A percentile compares a stretch with the other conserved stretches of the same genome.
phyloP scores from a whole-genome alignment of 169 alveolate genomes.

The Sarcocystis neurona region DNA sequence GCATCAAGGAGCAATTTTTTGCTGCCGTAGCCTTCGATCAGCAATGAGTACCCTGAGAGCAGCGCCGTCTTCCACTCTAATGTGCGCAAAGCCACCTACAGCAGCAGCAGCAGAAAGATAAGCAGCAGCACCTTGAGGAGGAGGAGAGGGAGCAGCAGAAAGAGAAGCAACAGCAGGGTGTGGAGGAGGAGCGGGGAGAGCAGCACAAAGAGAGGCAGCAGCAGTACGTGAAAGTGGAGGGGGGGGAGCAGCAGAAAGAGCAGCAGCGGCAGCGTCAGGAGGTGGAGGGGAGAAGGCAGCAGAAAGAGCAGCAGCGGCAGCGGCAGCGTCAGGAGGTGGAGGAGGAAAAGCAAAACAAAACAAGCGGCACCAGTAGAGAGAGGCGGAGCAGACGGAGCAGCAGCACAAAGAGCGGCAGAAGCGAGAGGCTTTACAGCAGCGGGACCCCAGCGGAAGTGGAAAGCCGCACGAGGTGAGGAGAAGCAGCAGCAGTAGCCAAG shows the following conservation, averaged over 20 bases:
- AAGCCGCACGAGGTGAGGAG: too few species aligned
- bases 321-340: too few species aligned
- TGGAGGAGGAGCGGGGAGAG: not conserved
- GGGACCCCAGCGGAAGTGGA: too few species aligned
- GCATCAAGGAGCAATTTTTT: conserved; percentile 41
- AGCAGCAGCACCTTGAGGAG: not conserved
- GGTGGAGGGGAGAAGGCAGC: too few species aligned
- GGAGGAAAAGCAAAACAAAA: too few species aligned
- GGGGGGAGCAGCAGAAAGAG: not conserved
- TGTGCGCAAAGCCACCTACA: conserved; percentile 38
- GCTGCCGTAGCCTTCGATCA: conserved; percentile 61
- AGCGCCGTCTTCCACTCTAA: conserved; percentile 56
- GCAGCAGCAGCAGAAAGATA: not conserved
- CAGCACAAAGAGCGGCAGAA: too few species aligned
- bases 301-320: too few species aligned
- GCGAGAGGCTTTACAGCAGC: too few species aligned
- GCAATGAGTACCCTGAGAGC: conserved; percentile 50
- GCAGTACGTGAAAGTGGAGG: not conserved
- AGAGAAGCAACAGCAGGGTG: not conserved
- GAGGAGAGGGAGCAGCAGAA: not conserved
- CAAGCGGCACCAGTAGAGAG: too few species aligned
- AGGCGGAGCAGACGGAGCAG: too few species aligned
- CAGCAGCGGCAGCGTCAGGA: not conserved
- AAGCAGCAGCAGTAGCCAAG: too few species aligned
- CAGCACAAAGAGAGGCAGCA: not conserved